phyloP scores from a whole-genome alignment of 495 filamentous ascomycete species.

The Sordaria brevicollis region DNA sequence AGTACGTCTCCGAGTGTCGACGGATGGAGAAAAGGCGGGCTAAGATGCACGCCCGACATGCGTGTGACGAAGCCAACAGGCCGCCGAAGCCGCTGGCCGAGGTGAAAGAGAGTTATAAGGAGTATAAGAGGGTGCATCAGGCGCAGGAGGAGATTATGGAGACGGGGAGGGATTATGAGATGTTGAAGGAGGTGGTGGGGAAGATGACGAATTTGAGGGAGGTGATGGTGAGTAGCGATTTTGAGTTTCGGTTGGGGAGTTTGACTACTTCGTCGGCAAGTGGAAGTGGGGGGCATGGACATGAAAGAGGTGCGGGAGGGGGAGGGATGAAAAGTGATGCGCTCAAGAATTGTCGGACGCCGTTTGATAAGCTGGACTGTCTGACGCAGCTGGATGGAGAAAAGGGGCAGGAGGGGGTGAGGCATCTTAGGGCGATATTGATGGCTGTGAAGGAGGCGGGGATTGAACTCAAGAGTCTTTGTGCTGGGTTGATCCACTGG shows the following conservation, averaged over 20 bases:
- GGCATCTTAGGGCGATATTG: not conserved
- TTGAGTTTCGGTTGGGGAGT: not conserved
- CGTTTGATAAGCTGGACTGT: not conserved
- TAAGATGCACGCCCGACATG: not conserved
- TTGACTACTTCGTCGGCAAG: not conserved
- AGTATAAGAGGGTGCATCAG: not conserved
- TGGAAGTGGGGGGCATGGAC: too few species aligned
- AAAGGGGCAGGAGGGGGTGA: not conserved
- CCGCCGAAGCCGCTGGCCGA: not conserved
- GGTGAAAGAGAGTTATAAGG: not conserved
- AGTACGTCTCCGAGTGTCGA: not conserved
- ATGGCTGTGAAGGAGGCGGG: not conserved
- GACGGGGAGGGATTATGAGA: not conserved
- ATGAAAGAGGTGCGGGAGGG: too few species aligned
- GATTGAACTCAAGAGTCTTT: not conserved
- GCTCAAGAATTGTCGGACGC: not conserved
- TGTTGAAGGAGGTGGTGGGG: not conserved
- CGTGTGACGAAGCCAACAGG: not conserved
- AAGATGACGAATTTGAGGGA: not conserved
- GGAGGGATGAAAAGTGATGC: not conserved
- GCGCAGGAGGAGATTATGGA: not conserved
- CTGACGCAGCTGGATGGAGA: not conserved
- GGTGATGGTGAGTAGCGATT: not conserved
- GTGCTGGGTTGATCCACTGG: not conserved
- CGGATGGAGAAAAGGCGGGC: not conserved